A percentile compares a stretch with the other conserved stretches of the same genome.
Conservation (phyloP, 2,329 filamentous ascomycete genomes). For the Juglanconis oblonga region DNA sequence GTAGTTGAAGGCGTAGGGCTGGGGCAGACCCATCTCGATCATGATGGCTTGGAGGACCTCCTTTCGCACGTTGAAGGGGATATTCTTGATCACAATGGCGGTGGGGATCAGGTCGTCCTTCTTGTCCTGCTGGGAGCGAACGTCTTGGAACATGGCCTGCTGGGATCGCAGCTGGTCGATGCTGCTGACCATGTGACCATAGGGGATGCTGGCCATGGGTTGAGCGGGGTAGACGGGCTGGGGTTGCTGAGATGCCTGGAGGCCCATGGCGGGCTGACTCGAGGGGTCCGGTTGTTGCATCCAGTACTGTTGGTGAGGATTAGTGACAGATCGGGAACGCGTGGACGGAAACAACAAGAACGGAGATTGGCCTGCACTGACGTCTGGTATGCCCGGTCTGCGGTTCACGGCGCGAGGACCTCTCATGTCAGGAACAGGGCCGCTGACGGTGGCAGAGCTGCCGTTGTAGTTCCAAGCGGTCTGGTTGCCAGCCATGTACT, state of each 20-base stretch:
- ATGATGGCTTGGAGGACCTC: conserved; percentile 91
- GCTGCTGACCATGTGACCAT: conserved; percentile 40
- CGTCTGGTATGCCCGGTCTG: conserved; percentile 35
- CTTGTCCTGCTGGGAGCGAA: conserved; percentile 39
- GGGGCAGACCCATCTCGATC: conserved; percentile 87
- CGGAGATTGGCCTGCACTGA: conserved; percentile 36
- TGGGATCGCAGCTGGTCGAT: conserved; percentile 31
- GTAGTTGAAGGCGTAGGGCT: conserved; percentile 99
- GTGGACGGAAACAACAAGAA: background rate
- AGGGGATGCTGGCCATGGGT: conserved; percentile 32
- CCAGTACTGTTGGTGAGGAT: conserved; percentile 40
- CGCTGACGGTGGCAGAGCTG: conserved; percentile 37
- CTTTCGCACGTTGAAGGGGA: conserved; percentile 97
- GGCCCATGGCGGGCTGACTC: conserved; percentile 31
- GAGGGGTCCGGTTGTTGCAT: conserved; percentile 40
- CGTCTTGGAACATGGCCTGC: conserved; percentile 35
- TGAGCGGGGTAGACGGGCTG: conserved; percentile 13
- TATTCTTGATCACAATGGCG: conserved; percentile 99
- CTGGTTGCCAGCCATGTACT: conserved; percentile 24
- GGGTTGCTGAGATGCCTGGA: conserved; percentile 31
- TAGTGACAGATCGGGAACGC: conserved; percentile 12
- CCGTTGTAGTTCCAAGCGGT: conserved; percentile 29
- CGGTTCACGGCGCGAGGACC: conserved; percentile 62
- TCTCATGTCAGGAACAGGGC: conserved; percentile 63
- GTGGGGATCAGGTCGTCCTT: conserved; percentile 86